Conservation (phyloP, 78 protist genomes). For the Bodo saltans region DNA sequence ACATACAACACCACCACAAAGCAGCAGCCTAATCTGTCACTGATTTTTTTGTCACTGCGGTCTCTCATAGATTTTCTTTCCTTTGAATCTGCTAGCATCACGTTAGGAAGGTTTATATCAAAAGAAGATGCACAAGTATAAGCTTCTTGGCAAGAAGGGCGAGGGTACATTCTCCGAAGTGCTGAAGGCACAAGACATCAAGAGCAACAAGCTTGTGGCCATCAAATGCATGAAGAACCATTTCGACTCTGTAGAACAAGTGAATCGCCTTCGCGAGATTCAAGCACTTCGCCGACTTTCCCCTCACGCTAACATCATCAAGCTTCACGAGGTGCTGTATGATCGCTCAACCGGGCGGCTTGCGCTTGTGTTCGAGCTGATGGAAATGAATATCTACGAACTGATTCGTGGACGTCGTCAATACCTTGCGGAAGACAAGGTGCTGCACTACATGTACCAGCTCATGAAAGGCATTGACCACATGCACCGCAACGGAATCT, state of each 20-base stretch:
- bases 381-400: slow-evolving; percentile 86
- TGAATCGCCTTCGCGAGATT: slow-evolving; percentile 76
- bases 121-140: slow-evolving; percentile 51
- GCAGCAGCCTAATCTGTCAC: too few relatives aligned
- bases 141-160: slow-evolving; percentile 69
- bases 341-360: slow-evolving; percentile 63
- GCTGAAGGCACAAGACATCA: slow-evolving; percentile 66
- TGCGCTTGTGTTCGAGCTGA: slow-evolving; percentile 83
- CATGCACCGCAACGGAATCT: slow-evolving; percentile 79
- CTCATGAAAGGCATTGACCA: slow-evolving; percentile 68
- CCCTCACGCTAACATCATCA: slow-evolving; percentile 73
- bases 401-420: slow-evolving; percentile 59
- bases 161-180: slow-evolving; percentile 92
- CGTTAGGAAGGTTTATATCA: too few relatives aligned
- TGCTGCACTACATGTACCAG: slow-evolving; percentile 63
- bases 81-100: not conserved
- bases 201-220: slow-evolving; percentile 60
- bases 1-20: too few relatives aligned
- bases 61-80: not conserved
- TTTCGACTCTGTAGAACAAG: slow-evolving; percentile 70
- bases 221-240: slow-evolving; percentile 79
- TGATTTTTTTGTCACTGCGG: not conserved
- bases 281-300: slow-evolving; percentile 74
- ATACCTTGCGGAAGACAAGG: slow-evolving; percentile 46
- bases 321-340: slow-evolving; percentile 69